Evolutionary conservation across 108 stramenopile genomes (phyloP).

Genomic region (Skeletonema marinoi): DNA sequence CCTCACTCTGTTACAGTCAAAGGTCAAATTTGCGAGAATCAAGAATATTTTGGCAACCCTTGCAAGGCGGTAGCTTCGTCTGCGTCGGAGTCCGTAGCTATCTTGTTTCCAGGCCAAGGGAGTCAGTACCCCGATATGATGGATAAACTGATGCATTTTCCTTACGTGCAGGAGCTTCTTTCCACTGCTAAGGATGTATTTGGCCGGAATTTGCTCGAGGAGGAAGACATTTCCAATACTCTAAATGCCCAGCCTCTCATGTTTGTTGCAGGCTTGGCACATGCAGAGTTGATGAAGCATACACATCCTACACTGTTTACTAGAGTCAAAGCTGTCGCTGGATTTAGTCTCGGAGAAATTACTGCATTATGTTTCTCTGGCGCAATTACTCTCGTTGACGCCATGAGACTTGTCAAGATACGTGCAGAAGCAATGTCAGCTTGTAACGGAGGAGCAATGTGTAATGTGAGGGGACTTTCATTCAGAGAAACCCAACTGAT

Average conservation of each 20-base stretch:
- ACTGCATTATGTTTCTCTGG: conserved; percentile 24
- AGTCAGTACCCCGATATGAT: conserved; percentile 19
- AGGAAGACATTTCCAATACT: conserved; percentile 10
- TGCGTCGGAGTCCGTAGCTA: conserved; percentile 6
- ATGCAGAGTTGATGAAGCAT: conserved; percentile 18
- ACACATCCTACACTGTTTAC: conserved; percentile 12
- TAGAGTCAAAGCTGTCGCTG: conserved; percentile 20
- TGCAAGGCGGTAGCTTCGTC: conserved; percentile 7
- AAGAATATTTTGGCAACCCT: conserved; percentile 22
- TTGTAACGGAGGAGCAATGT: conserved; percentile 18
- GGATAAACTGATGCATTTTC: not conserved
- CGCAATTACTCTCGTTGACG: conserved; percentile 20
- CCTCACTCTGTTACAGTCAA: conserved; percentile 23
- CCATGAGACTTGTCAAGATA: conserved; percentile 10
- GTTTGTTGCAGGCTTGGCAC: conserved; percentile 15
- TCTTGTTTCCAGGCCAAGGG: conserved; percentile 24
- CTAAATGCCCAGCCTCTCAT: conserved; percentile 10
- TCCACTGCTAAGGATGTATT: not conserved
- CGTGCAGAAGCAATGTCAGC: conserved; percentile 10
- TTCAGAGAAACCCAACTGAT: not conserved
- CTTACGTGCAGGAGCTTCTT: conserved; percentile 1
- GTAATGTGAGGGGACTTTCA: conserved; percentile 19
- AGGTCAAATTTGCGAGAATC: conserved; percentile 19
- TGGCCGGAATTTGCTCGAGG: not conserved
- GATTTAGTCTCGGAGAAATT: conserved; percentile 25